These are phyloP conservation scores for Sabuloglossum arenarium DNA, from an alignment of 495 filamentous ascomycete genomes.

Conservation along the genomic window DNA sequence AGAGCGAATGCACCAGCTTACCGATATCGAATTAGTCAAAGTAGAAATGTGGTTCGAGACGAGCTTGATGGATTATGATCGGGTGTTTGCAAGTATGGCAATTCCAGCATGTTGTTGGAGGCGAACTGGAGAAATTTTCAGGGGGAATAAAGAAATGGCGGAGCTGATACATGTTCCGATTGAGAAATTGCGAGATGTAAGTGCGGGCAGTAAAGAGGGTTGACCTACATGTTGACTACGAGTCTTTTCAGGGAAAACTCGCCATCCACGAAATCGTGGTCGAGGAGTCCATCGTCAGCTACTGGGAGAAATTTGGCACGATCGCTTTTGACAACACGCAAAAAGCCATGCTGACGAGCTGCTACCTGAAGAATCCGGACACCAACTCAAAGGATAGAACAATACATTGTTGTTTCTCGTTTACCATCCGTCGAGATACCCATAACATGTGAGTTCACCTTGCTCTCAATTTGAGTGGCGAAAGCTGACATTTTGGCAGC, in stretches of 20 bases:
- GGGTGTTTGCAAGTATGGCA: slow-evolving; percentile 97
- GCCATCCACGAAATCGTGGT: slow-evolving; percentile 89
- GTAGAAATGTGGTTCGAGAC: slow-evolving; percentile 99
- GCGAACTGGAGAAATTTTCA: slow-evolving; percentile 89
- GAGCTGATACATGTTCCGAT: slow-evolving; percentile 87
- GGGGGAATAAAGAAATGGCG: slow-evolving; percentile 97
- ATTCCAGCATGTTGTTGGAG: slow-evolving; percentile 97
- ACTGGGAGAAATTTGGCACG: slow-evolving; percentile 98
- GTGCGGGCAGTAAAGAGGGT: slow-evolving; percentile 14
- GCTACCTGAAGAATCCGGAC: slow-evolving; percentile 71
- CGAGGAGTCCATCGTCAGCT: slow-evolving; percentile 83
- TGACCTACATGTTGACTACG: background rate
- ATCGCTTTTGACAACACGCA: slow-evolving; percentile 94
- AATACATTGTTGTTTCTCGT: slow-evolving; percentile 91
- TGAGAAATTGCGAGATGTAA: slow-evolving; percentile 74
- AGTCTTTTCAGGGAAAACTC: slow-evolving; percentile 53
- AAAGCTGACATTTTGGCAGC: slow-evolving; percentile 23
- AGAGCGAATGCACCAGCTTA: slow-evolving; percentile 77
- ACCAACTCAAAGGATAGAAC: slow-evolving; percentile 46
- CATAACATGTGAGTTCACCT: slow-evolving; percentile 70
- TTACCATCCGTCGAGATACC: slow-evolving; percentile 81
- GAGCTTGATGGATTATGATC: slow-evolving; percentile 88
- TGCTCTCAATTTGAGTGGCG: background rate
- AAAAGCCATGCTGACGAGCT: slow-evolving; percentile 91
- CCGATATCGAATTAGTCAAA: slow-evolving; percentile 76